Evolutionary conservation across 352 stramenopile genomes (phyloP).

Genomic region (Thalassiosira pacifica): DNA sequence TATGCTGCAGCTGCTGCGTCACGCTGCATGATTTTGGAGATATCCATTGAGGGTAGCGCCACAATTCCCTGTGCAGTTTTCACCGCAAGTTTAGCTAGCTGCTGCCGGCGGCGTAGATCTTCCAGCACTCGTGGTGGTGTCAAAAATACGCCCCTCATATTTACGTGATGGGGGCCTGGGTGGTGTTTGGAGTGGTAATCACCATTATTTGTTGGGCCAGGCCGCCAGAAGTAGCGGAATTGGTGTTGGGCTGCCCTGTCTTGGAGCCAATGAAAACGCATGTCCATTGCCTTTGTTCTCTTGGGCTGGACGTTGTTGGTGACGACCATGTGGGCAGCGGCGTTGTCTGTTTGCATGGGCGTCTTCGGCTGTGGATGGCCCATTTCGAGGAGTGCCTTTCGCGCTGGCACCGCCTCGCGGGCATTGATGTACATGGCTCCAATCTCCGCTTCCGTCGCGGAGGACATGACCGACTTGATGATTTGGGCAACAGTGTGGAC

Average conservation of each 20-base stretch:
- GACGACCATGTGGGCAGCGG: not conserved
- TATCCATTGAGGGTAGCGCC: too few relatives aligned
- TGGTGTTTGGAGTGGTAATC: conserved; percentile 60
- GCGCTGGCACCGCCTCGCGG: not conserved
- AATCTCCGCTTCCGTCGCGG: not conserved
- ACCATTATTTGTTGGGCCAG: conserved; percentile 9
- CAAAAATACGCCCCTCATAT: not conserved
- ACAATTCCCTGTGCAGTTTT: too few relatives aligned
- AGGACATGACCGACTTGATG: not conserved
- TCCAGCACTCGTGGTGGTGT: not conserved
- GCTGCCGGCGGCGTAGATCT: not conserved
- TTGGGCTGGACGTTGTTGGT: not conserved
- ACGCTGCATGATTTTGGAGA: too few relatives aligned
- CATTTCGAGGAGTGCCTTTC: not conserved
- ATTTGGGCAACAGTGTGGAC: not conserved
- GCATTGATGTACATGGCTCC: not conserved
- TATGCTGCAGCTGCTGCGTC: too few relatives aligned
- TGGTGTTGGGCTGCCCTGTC: conserved; percentile 1
- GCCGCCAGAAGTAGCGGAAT: conserved; percentile 47
- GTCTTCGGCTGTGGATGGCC: too few relatives aligned
- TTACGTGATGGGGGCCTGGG: conserved; percentile 21
- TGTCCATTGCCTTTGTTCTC: not conserved
- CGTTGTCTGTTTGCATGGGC: not conserved
- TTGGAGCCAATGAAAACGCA: too few relatives aligned
- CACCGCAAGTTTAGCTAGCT: too few relatives aligned